Percentiles rank a stretch among this genome's conserved stretches.
Conservation (phyloP, 139 green algal genomes). For the Volvox reticuliferus region DNA sequence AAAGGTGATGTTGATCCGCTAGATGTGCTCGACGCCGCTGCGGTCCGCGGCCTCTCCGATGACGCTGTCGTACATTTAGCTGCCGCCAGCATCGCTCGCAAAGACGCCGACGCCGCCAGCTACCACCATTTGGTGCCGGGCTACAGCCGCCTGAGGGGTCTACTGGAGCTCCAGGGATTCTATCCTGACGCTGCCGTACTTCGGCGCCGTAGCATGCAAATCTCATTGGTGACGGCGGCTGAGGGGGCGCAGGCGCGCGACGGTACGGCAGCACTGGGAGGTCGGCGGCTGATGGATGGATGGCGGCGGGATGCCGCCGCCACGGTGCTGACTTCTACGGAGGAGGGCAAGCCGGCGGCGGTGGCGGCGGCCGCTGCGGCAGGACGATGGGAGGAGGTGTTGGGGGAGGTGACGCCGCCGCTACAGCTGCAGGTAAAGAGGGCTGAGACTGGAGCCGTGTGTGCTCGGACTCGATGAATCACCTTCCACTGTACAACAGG, state of each 20-base stretch:
- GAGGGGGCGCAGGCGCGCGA: conserved; percentile 28
- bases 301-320: neutral
- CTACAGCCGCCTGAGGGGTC: conserved; percentile 40
- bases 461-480: too few species aligned
- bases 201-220: conserved; percentile 38
- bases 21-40: neutral
- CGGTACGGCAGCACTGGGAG: neutral
- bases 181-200: conserved; percentile 38
- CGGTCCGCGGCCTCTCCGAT: neutral
- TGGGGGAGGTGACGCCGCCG: neutral
- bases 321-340: neutral
- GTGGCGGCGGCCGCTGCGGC: neutral
- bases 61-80: conserved; percentile 11
- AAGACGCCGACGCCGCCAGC: neutral
- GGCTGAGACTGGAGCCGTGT: too few species aligned
- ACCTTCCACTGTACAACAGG: too few species aligned
- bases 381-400: neutral
- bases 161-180: conserved; percentile 33
- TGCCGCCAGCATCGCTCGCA: neutral
- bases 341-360: neutral
- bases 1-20: neutral
- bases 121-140: conserved; percentile 26
- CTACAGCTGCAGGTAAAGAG: conserved; percentile 12
- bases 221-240: conserved; percentile 38
- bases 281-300: neutral